Evolutionary conservation across 441 rosid genomes (phyloP), one percentile per base, ranked within the genome.

Genomic region (Populus hybrid): DNA sequence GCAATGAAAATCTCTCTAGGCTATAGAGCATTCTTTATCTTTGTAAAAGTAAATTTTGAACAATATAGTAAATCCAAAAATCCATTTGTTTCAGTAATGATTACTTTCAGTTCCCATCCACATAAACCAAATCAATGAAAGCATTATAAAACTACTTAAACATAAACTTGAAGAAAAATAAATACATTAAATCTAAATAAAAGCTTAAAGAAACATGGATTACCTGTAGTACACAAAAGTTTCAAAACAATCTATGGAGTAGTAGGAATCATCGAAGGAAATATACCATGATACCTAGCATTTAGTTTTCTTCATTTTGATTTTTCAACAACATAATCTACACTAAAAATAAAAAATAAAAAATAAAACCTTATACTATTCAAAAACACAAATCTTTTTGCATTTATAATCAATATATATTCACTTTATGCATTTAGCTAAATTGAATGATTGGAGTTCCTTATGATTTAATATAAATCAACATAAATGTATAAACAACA

Each of bases 241-340:
- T 83, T 88, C 87, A 95, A 81, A 73, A 94, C 95, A 69, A 64
- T 71, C 91, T 88, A 86, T 40, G 97, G 76, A 3, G 83, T 73
- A 2, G 72, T n/a, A 0, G 98, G 92, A 81, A 96, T 87, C 92
- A 81, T 84, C 23, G 82, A 80, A 71, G 78, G 64, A 14, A 64
- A 69, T 56, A 94, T 80, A 31, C 98, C 97, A 77, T 80, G 73
- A 31, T 23, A 74, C 76, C 78, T 81, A 10, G 95, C 88, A 70
- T 86, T 84, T 64, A 90, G 68, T 69, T 83, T 93, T 81, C 83
- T 90, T 94, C 97, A 96, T 66, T 89, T 90, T 0, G 92, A 91
- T 76, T 72, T 77, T 75, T 89, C 92, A 78, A 88, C 86, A 84
- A 70, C 69, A 69, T 63, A 35, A 26, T 80, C 86, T 88, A 71